Evolutionary conservation across 1,284 basidiomycete genomes (phyloP), one percentile per base, ranked within the genome.

Genomic region (Marasmius tenuissimus): DNA sequence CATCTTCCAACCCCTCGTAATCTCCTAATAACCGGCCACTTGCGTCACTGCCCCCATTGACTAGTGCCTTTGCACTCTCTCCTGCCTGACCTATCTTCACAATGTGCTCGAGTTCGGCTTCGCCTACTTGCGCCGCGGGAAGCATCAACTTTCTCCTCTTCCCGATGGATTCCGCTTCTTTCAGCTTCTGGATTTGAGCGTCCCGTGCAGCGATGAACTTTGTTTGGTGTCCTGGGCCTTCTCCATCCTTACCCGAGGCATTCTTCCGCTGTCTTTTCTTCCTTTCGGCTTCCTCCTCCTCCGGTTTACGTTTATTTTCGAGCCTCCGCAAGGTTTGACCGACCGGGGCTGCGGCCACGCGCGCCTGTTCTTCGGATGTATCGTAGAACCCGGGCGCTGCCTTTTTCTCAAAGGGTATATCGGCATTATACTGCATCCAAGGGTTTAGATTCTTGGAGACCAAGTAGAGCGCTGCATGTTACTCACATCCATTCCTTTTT

Each of bases 321-420:
- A 96, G 82, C 35, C 93, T 84, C 58, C 93, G 89, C 2, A 99
- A 83, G 0, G 92, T 91, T 76, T 97, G 93, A 18, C 97, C 97
- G 20, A 98, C 89, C 0, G 97, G 96, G 0, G 96, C 94, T 34
- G 88, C 84, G 45, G 92, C 89, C 40, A 89, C 83, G 60, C 94
- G 92, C n/a, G 94, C 90, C 67, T 95, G 90, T 73, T 99, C 97
- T 69, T 97, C 97, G 1, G 90, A 86, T 0, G 95, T 97, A 72
- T 99, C 97, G 76, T 98, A 99, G 78, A 99, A 99, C 0, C 97
- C 97, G 4, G 95, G 81, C 0, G 93, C 93, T 0, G 97, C 86
- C 73, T 94, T 94, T 82, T 99, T 98, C 78, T 99, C 97, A 71
- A 98, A 99, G 0, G 97, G 97, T 69, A 99, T 98, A 72, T 99